phyloP scores from a whole-genome alignment of 2,329 filamentous ascomycete species.

The Calonectria leucothoes region DNA sequence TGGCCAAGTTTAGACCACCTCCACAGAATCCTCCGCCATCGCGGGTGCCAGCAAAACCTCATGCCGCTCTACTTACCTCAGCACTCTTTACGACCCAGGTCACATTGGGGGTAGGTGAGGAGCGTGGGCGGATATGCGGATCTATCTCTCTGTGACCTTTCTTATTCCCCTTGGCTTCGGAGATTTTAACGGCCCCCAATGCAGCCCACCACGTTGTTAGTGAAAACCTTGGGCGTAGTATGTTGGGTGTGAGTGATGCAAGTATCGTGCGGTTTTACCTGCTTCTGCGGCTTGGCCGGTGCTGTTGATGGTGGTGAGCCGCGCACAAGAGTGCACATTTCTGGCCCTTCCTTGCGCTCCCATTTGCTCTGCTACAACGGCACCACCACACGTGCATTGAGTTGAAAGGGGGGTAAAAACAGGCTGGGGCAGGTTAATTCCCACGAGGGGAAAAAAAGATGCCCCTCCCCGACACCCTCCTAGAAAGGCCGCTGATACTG shows the following conservation, averaged over 20 bases:
- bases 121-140: neutral
- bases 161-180: neutral
- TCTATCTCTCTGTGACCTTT: neutral
- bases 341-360: neutral
- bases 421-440: slow-evolving; percentile 1
- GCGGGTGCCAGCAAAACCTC: neutral
- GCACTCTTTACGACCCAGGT: neutral
- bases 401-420: neutral
- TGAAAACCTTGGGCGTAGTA: slow-evolving; percentile 1
- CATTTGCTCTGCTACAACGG: neutral
- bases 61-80: neutral
- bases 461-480: neutral
- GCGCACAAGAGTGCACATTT: neutral
- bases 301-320: neutral
- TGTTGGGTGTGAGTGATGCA: neutral
- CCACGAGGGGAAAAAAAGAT: neutral
- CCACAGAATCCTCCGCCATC: neutral
- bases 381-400: neutral
- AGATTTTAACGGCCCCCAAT: slow-evolving; percentile 6
- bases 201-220: neutral
- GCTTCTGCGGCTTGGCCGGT: neutral
- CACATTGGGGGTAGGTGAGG: neutral
- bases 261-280: neutral
- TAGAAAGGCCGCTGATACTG: neutral
- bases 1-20: neutral